Conservation (phyloP, 148 eudicot genomes). For the Spergularia marina region DNA sequence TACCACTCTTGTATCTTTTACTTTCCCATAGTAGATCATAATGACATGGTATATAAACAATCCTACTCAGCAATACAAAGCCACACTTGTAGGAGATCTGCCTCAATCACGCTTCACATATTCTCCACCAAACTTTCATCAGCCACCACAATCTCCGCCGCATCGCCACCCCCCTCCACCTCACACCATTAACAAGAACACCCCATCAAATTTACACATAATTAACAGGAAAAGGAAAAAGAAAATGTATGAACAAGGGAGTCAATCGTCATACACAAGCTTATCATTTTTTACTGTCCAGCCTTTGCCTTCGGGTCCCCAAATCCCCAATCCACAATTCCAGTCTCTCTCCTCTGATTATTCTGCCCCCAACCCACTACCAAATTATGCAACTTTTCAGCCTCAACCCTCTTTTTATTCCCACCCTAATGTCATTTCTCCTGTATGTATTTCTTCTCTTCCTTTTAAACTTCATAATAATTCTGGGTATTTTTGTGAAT, state of each 20-base stretch:
- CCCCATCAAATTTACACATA: too few species aligned
- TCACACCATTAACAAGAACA: too few species aligned
- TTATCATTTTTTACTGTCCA: not conserved
- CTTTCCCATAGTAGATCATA: too few species aligned
- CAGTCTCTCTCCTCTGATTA: not conserved
- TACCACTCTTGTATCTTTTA: too few species aligned
- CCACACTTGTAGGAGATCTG: too few species aligned
- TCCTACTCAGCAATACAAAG: too few species aligned
- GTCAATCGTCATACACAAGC: not conserved
- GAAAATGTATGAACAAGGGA: constrained; percentile 7
- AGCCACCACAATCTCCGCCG: too few species aligned
- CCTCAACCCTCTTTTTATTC: not conserved
- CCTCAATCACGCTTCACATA: too few species aligned
- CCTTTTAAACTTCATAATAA: not conserved
- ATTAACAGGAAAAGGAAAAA: too few species aligned
- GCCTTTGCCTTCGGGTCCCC: not conserved
- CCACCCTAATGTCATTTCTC: not conserved
- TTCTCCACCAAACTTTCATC: too few species aligned
- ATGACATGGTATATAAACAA: too few species aligned
- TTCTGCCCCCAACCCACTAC: not conserved
- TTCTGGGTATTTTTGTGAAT: not conserved
- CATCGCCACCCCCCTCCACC: too few species aligned
- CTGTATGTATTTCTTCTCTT: not conserved
- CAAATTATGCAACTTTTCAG: not conserved
- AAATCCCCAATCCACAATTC: not conserved